A percentile compares a stretch with the other conserved stretches of the same genome.
Evolutionary conservation across 1,284 basidiomycete species (phyloP).

Genomic region (Irpex rosettiformis): DNA sequence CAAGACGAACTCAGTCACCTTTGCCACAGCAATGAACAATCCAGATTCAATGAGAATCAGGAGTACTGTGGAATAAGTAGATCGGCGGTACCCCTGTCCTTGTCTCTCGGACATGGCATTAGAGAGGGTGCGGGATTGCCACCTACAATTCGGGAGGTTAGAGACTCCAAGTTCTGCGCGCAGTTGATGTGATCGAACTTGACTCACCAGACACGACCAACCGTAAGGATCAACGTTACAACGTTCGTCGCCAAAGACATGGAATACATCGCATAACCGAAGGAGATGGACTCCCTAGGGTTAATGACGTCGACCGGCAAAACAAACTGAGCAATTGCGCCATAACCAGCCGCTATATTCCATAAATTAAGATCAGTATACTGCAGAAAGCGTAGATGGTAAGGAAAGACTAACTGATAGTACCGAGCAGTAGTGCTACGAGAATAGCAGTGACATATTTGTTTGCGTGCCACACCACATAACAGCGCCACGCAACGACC

Average conservation of each 20-base stretch:
- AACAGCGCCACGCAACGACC: not conserved
- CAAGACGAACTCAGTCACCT: not conserved
- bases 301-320: not conserved
- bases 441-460: not conserved
- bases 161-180: no score
- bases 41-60: slow-evolving; percentile 2
- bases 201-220: slow-evolving; percentile 32
- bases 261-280: not conserved
- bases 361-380: not conserved
- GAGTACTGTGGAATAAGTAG: not conserved
- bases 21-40: not conserved
- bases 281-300: not conserved
- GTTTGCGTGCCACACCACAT: not conserved
- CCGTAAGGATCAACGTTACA: slow-evolving; percentile 37
- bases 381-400: not conserved
- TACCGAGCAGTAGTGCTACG: not conserved
- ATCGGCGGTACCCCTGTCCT: not conserved
- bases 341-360: not conserved
- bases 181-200: no score
- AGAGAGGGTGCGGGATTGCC: not conserved
- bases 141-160: not conserved
- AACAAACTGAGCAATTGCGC: not conserved
- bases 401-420: not conserved
- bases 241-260: slow-evolving; percentile 32
- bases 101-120: no score